phyloP scores from a whole-genome alignment of 257 asterid genomes.

The Coffea eugenioides region DNA sequence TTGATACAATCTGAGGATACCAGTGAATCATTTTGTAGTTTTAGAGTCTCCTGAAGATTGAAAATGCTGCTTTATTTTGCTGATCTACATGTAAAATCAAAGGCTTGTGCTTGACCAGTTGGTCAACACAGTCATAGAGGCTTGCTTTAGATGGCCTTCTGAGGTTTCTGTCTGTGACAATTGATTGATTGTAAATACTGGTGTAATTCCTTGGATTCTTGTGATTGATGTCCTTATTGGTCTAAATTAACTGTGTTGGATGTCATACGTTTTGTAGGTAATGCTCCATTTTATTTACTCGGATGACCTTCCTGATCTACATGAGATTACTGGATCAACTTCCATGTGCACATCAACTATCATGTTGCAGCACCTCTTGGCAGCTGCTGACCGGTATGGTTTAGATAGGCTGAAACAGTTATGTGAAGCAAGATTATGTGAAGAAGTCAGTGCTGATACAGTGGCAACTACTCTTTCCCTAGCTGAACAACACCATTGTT shows the following conservation, averaged over 20 bases:
- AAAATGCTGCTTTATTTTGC: background rate
- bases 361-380: slow-evolving; percentile 91
- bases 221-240: slow-evolving; percentile 12
- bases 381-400: slow-evolving; percentile 94
- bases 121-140: background rate
- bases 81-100: background rate
- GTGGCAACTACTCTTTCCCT: slow-evolving; percentile 91
- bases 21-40: background rate
- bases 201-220: background rate
- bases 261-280: slow-evolving; percentile 55
- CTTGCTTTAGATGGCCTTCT: background rate
- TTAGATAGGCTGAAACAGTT: slow-evolving; percentile 82
- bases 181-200: background rate
- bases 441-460: slow-evolving; percentile 67
- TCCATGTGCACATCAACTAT: slow-evolving; percentile 55
- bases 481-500: slow-evolving; percentile 85
- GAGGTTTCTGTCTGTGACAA: background rate
- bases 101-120: background rate
- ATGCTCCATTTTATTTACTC: slow-evolving; percentile 81
- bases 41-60: background rate
- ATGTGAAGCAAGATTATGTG: slow-evolving; percentile 87
- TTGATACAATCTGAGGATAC: background rate
- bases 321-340: slow-evolving; percentile 57
- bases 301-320: slow-evolving; percentile 62
- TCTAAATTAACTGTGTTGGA: slow-evolving; percentile 7